These are phyloP conservation scores for Phytopythium aichiense DNA, from an alignment of 352 stramenopile species.

Conservation along the genomic window DNA sequence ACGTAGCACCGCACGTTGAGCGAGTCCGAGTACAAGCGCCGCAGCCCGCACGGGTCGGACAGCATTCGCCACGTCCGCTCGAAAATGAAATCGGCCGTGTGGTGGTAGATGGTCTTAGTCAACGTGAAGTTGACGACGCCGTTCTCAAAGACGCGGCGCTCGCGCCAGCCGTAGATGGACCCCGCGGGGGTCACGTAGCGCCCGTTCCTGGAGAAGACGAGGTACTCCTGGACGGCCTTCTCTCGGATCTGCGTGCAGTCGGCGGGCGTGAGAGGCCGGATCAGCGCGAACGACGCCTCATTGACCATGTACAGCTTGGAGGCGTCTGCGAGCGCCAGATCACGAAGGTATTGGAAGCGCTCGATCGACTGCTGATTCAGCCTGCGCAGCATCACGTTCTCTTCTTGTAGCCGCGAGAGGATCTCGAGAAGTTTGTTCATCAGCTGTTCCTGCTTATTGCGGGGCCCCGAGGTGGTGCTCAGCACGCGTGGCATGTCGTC, in stretches of 20 bases:
- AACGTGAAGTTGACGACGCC: conserved; percentile 1
- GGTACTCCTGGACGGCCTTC: background rate
- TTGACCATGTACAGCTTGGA: conserved; percentile 6
- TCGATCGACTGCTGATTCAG: background rate
- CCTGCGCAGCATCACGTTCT: conserved; percentile 1
- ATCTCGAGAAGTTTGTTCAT: background rate
- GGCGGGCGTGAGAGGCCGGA: background rate
- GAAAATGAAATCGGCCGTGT: conserved; percentile 3
- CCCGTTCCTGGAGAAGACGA: background rate
- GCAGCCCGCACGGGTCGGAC: background rate
- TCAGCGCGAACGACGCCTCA: conserved; percentile 1
- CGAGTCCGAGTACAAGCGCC: conserved; percentile 2
- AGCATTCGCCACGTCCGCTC: conserved; percentile 4
- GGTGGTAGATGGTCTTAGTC: conserved; percentile 6
- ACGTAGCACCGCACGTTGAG: conserved; percentile 5
- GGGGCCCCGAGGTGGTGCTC: background rate
- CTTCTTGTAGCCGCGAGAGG: background rate
- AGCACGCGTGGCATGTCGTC: background rate
- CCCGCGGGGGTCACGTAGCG: background rate
- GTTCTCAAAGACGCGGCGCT: conserved; percentile 3
- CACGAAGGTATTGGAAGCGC: background rate
- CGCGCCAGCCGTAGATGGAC: conserved; percentile 1
- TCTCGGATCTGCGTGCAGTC: conserved; percentile 4
- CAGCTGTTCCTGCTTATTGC: background rate
- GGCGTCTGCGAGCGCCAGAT: background rate